These are phyloP conservation scores for Sutorius eximius DNA, from an alignment of 1,284 basidiomycete genomes.

Conservation along the genomic window DNA sequence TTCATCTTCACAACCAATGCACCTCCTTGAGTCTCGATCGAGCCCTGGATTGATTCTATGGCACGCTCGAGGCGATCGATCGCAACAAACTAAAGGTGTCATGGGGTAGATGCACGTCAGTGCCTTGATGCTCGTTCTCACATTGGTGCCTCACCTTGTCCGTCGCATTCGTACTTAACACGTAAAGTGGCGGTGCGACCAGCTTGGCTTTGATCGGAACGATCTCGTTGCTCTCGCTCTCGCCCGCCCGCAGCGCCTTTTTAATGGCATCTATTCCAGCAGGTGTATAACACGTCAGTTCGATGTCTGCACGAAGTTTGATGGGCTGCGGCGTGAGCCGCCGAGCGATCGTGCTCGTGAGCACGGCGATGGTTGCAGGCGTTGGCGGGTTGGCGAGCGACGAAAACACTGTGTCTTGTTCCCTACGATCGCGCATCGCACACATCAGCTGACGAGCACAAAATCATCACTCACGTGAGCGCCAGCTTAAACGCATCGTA, in stretches of 20 bases:
- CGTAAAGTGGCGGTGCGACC: conserved; percentile 95
- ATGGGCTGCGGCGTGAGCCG: conserved; percentile 97
- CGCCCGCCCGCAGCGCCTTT: conserved; percentile 86
- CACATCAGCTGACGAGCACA: neutral
- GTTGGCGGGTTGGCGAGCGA: conserved; percentile 68
- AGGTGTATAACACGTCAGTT: conserved; percentile 95
- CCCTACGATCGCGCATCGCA: conserved; percentile 48
- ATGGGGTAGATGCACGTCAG: neutral
- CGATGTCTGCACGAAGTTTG: conserved; percentile 97
- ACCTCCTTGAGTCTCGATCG: conserved; percentile 85
- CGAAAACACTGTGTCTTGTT: conserved; percentile 84
- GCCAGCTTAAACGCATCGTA: conserved; percentile 99
- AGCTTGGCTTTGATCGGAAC: conserved; percentile 98
- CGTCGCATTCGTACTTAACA: conserved; percentile 93
- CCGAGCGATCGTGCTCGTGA: conserved; percentile 88
- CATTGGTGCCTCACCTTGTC: conserved; percentile 68
- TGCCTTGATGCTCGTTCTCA: neutral
- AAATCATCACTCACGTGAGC: conserved; percentile 67
- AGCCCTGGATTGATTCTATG: conserved; percentile 85
- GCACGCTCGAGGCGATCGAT: conserved; percentile 93
- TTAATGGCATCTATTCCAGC: conserved; percentile 99
- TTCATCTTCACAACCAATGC: conserved; percentile 95
- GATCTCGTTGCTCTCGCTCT: conserved; percentile 81
- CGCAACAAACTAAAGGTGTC: conserved; percentile 64
- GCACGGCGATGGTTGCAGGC: conserved; percentile 59